These are phyloP conservation scores for Dendrocalamus latiflorus DNA, from an alignment of 202 grass and related monocot genomes.

Conservation along the genomic window DNA sequence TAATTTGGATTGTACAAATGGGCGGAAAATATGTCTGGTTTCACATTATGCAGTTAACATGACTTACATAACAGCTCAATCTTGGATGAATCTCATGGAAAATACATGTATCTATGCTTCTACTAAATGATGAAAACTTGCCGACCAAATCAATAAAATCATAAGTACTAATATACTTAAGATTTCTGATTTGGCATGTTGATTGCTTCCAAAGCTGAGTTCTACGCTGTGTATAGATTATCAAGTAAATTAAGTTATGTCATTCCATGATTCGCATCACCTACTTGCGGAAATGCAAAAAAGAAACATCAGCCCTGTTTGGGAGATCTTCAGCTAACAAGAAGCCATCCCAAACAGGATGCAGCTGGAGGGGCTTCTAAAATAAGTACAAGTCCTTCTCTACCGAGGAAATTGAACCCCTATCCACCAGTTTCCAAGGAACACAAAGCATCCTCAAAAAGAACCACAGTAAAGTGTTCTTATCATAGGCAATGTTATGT, in stretches of 20 bases:
- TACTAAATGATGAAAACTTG: background rate
- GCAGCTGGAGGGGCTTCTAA: background rate
- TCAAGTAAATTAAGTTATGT: background rate
- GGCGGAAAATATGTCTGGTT: background rate
- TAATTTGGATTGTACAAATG: background rate
- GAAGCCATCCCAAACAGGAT: background rate
- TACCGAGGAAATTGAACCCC: background rate
- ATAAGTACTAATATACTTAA: background rate
- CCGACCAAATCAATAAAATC: background rate
- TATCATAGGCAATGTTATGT: background rate
- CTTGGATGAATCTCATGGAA: background rate
- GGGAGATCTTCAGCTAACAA: background rate
- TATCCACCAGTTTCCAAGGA: background rate
- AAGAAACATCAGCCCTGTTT: background rate
- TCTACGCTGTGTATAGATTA: background rate
- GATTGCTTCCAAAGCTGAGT: background rate
- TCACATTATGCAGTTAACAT: background rate
- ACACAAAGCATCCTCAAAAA: background rate
- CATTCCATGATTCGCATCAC: background rate
- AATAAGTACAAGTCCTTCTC: background rate
- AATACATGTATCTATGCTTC: background rate
- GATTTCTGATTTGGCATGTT: background rate
- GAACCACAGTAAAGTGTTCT: background rate
- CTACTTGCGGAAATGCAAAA: background rate
- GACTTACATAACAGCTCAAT: background rate